Base-by-base conservation (phyloP, 768 basidiomycete genomes). In the Rhizopogon vesiculosus region DNA sequence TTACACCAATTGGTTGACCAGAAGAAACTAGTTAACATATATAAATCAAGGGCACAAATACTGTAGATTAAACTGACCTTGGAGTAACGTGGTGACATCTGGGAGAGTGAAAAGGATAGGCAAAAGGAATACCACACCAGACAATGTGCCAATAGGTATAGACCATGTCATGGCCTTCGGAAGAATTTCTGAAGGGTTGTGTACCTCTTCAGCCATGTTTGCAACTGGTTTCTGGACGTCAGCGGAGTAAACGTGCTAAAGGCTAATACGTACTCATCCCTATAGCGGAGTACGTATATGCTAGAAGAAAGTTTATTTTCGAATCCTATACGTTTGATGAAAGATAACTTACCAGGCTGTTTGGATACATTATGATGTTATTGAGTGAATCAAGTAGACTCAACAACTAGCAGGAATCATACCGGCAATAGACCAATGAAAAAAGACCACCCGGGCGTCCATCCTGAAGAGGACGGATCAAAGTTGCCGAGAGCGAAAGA, bases 191-290 rank as follows among this genome's bases (percentile, higher is more conserved):
- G 78, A 72, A 0, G 85, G 85, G 51, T 84, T 73, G 48, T 78
- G 78, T 1, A 86, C 85, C 66, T 87, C 85, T 63, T 86, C 86
- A 3, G 84, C 81, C 80, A 87, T 81, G 58, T 80, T 84, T 15
- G 84, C 74, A 40, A 86, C 81, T 84, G 48, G 33, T 35, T 35
- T 19, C 3, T 53, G 45, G 45, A 28, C 19, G 13, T 67, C 49
- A 56, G 53, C 46, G 1, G 7, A 7, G 54, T 22, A 19, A 7
- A 35, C 19, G 51, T 12, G 25, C 19, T 29, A 29, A 58, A 42
- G 31, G 29, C 7, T 38, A 31, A 40, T 38, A 60, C 70, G 55
- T 58, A 82, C 81, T 81, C 83, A 86, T 86, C 55, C 85, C 85
- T 57, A 81, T 79, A 15, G 78, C 83, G 38, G 84, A 63, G 56